Conservation (phyloP, 345 rosid genomes). For the Eucalyptus sp. region DNA sequence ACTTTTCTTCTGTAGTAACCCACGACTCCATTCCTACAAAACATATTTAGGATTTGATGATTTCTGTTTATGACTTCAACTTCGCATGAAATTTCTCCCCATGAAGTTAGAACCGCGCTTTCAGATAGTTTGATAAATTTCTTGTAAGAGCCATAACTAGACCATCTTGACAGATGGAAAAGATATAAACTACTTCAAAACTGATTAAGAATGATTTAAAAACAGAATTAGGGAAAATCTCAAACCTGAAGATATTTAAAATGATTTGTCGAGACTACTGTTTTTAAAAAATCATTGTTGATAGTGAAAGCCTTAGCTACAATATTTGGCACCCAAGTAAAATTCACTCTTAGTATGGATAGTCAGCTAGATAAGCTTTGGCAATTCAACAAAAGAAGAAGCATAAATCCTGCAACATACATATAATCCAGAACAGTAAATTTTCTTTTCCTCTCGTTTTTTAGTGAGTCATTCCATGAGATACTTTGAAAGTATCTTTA, state of each 20-base stretch:
- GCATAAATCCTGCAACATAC: neutral
- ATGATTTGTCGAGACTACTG: neutral
- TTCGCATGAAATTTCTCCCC: neutral
- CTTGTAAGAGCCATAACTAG: neutral
- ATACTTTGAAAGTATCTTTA: neutral
- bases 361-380: neutral
- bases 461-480: neutral
- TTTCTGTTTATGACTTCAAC: neutral
- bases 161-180: neutral
- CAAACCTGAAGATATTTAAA: neutral
- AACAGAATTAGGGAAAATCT: neutral
- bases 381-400: neutral
- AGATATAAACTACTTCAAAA: neutral
- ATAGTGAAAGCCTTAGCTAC: neutral
- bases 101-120: neutral
- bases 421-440: neutral
- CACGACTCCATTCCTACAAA: neutral
- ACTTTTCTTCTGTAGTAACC: neutral
- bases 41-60: neutral
- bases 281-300: neutral
- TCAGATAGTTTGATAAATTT: neutral
- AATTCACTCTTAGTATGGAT: neutral
- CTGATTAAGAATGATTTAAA: neutral
- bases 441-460: neutral
- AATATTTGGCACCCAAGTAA: neutral